A percentile compares a stretch with the other conserved stretches of the same genome.
These are phyloP conservation scores for Ilyonectria destructans DNA, from an alignment of 2,329 filamentous ascomycete genomes.

Conservation along the genomic window DNA sequence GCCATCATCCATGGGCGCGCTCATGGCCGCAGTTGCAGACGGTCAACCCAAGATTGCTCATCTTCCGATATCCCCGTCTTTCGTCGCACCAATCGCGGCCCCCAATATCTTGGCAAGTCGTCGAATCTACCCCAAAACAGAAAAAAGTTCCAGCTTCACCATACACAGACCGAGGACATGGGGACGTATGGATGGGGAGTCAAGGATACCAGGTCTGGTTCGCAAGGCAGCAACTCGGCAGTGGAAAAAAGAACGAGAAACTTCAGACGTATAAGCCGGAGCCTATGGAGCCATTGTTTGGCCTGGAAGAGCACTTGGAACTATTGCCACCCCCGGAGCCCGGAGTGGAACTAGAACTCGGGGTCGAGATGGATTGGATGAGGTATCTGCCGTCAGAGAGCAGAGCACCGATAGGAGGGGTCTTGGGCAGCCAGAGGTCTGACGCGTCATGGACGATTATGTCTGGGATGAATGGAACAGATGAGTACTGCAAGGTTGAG, in stretches of 20 bases:
- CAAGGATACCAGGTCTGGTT: constrained; percentile 38
- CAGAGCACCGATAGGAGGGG: constrained; percentile 4
- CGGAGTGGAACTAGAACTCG: not conserved
- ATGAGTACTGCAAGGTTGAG: not conserved
- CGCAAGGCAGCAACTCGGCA: constrained; percentile 21
- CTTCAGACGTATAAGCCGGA: constrained; percentile 22
- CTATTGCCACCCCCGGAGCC: not conserved
- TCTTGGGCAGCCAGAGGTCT: not conserved
- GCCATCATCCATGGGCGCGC: too few species aligned
- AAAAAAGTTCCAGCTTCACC: not conserved
- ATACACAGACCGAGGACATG: not conserved
- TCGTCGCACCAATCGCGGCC: not conserved
- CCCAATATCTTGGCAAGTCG: not conserved
- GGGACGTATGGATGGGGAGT: constrained; percentile 41
- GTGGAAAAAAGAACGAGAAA: constrained; percentile 21
- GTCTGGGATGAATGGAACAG: too few species aligned
- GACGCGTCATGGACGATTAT: not conserved
- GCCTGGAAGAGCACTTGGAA: not conserved
- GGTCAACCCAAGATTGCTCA: not conserved
- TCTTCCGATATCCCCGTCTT: not conserved
- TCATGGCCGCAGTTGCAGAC: not conserved
- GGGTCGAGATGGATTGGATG: not conserved
- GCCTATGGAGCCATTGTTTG: constrained; percentile 42
- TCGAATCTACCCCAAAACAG: rapidly evolving
- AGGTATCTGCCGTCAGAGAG: constrained; percentile 1